Evolutionary conservation across 116 monocot species (phyloP).

Genomic region (Papilionanthe hybrid): DNA sequence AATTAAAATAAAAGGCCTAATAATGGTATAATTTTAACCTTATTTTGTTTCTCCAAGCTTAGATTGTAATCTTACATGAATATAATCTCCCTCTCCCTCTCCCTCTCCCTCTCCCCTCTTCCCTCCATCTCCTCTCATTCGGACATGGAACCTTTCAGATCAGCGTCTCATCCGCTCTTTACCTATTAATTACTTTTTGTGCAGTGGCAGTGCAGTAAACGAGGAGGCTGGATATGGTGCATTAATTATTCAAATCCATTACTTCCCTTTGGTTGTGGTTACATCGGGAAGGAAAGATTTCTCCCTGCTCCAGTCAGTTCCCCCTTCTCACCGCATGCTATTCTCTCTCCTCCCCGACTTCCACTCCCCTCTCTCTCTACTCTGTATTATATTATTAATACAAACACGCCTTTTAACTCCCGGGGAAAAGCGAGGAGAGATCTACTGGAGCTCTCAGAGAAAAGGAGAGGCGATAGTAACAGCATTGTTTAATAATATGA

Average conservation of each 20-base stretch:
- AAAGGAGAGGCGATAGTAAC: not conserved
- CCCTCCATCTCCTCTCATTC: not conserved
- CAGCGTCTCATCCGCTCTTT: no score
- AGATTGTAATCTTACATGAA: not conserved
- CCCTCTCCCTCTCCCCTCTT: not conserved
- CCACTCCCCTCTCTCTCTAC: not conserved
- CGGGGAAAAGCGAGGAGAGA: not conserved
- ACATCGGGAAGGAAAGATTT: constrained; percentile 20
- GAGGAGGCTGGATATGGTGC: constrained; percentile 2
- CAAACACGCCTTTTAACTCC: not conserved
- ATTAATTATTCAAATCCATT: constrained; percentile 4
- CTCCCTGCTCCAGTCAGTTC: constrained; percentile 10
- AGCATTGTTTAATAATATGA: not conserved
- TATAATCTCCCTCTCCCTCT: not conserved
- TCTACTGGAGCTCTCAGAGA: not conserved
- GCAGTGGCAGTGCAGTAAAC: not conserved
- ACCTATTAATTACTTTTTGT: not conserved
- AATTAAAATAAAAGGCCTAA: not conserved
- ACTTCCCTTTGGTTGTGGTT: constrained; percentile 7
- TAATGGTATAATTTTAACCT: no score
- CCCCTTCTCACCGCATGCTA: not conserved
- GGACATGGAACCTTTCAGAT: no score
- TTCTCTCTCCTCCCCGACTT: not conserved
- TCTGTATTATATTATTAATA: no score
- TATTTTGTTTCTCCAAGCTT: not conserved